Base-by-base conservation (phyloP, 257 asterid species). In the Plantago ovata region DNA sequence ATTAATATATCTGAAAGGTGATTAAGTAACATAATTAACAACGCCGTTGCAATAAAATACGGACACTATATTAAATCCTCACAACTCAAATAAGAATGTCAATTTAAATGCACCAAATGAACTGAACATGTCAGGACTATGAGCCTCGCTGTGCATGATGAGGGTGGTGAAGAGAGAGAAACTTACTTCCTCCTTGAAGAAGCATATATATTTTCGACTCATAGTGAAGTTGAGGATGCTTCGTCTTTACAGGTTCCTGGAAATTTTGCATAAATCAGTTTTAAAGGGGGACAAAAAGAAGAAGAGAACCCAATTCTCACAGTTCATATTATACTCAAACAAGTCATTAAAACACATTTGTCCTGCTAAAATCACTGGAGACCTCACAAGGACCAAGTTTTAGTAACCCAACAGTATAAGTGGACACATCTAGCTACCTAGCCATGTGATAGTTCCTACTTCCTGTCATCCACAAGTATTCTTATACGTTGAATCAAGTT, bases 141-240 rank as follows among this genome's bases (percentile, higher is more conserved):
- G 32, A 28, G 36, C 7, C 36, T 28, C 36, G 4, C 36, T 28
- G 36, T n/a, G 50, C 56, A 49, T 24, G 39, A 54, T 38, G 18
- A 1, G 20, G 58, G 39, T 20, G 4, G 39, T n/a, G n/a, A n/a
- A n/a, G n/a, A n/a, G n/a, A 49, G 22, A 45, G 45, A 51, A 41
- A 68, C 98, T 82, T 73, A 90, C 96, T 84, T 84, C 96, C 96
- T 71, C 98, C 98, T 75, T 84, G 96, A 42, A 90, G 94, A 68
- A 86, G 86, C 95, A 84, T 74, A 69, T 86, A 86, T 60, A 86
- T 77, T 74, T 86, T 90, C 56, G 95, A 90, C 65, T 90, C 96
- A 62, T 90, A 90, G 75, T 90, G 97, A 74, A 90, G 97, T 71
- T 90, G 96, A 12, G 97, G 97, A 49, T 90, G 96, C 79, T 86